Percentiles rank a stretch among this genome's conserved stretches.
Evolutionary conservation across 495 filamentous ascomycete species (phyloP).

Genomic region (Venustampulla echinocandica): DNA sequence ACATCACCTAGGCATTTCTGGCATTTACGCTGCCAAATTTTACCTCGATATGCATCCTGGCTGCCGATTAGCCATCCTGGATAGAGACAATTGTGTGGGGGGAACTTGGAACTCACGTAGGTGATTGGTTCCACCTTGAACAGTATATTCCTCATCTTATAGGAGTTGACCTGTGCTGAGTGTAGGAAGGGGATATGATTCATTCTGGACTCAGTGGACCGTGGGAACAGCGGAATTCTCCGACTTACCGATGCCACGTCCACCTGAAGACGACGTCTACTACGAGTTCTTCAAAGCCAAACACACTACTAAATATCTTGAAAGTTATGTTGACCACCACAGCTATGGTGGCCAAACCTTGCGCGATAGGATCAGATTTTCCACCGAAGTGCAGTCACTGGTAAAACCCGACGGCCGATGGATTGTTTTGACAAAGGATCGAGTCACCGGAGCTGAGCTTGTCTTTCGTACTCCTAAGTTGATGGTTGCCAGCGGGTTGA

Average conservation of each 20-base stretch:
- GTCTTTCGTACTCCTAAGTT: slow-evolving; percentile 26
- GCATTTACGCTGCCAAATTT: slow-evolving; percentile 17
- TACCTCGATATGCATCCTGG: slow-evolving; percentile 18
- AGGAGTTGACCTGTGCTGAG: slow-evolving; percentile 4
- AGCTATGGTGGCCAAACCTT: slow-evolving; percentile 24
- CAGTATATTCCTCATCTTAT: not conserved
- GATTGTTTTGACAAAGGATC: slow-evolving; percentile 17
- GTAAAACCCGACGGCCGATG: slow-evolving; percentile 23
- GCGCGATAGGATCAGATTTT: slow-evolving; percentile 26
- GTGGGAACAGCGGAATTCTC: slow-evolving; percentile 32
- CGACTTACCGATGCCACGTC: slow-evolving; percentile 26
- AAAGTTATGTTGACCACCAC: slow-evolving; percentile 30
- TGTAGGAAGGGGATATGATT: slow-evolving; percentile 27
- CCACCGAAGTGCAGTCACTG: slow-evolving; percentile 24
- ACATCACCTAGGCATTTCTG: slow-evolving; percentile 13
- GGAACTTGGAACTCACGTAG: slow-evolving; percentile 17
- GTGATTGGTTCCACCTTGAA: not conserved
- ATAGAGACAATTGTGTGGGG: slow-evolving; percentile 18
- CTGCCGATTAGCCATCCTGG: slow-evolving; percentile 16
- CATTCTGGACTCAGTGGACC: slow-evolving; percentile 35
- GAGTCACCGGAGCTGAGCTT: slow-evolving; percentile 6
- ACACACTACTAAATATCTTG: slow-evolving; percentile 34
- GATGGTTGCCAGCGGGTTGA: slow-evolving; percentile 33
- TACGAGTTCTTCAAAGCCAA: slow-evolving; percentile 30
- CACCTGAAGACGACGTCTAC: slow-evolving; percentile 21